Evolutionary conservation across 1,139 yeast species (phyloP).

Genomic region (Pneumocystis sp.): DNA sequence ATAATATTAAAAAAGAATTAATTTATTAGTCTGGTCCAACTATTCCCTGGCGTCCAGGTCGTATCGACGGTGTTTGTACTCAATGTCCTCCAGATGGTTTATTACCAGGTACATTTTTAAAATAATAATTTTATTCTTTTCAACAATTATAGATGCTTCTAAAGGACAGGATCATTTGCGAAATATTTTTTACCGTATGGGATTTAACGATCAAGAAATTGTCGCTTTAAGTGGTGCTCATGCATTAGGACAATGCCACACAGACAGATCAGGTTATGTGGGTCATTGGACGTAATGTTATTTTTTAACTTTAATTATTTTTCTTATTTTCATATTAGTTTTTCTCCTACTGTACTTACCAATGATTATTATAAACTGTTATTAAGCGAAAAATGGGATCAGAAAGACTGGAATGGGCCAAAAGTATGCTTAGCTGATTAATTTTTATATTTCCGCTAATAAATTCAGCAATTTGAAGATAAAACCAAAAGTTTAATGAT

Average conservation of each 20-base stretch:
- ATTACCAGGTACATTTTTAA: conserved; percentile 19
- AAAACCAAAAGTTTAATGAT: conserved; percentile 46
- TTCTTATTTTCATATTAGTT: conserved; percentile 19
- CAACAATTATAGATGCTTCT: conserved; percentile 49
- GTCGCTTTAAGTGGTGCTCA: conserved; percentile 85
- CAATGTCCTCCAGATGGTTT: conserved; percentile 48
- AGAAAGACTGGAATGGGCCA: conserved; percentile 31
- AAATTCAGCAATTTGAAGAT: conserved; percentile 52
- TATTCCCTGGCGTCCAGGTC: conserved; percentile 76
- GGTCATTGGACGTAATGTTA: conserved; percentile 68
- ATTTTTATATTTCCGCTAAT: background rate
- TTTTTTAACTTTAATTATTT: background rate
- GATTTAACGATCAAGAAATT: conserved; percentile 67
- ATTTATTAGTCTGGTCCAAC: conserved; percentile 47
- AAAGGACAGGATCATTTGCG: conserved; percentile 57
- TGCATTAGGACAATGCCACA: conserved; percentile 48
- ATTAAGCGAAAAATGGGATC: conserved; percentile 60
- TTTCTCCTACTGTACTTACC: conserved; percentile 59
- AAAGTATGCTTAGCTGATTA: conserved; percentile 53
- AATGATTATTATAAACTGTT: conserved; percentile 47
- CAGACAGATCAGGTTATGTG: conserved; percentile 45
- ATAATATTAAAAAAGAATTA: background rate
- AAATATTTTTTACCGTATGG: conserved; percentile 52
- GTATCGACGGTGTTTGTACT: conserved; percentile 35
- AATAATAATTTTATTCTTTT: conserved; percentile 21